Percentiles rank a stretch among this genome's conserved stretches.
These are phyloP conservation scores for Penicillium sp. DNA, from an alignment of 2,329 filamentous ascomycete species.

Conservation along the genomic window DNA sequence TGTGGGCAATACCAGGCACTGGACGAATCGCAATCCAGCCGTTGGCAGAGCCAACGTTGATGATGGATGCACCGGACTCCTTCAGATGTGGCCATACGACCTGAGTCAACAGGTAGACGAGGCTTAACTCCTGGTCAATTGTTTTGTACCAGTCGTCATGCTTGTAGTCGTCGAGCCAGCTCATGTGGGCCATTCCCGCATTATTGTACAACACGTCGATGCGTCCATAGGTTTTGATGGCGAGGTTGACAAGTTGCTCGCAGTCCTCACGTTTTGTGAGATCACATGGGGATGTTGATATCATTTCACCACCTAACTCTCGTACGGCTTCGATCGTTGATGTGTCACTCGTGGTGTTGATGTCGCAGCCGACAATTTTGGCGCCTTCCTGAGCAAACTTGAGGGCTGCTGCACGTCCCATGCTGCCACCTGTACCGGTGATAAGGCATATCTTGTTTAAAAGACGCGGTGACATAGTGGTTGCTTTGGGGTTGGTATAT, in stretches of 20 bases:
- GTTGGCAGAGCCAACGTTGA: conserved; percentile 1
- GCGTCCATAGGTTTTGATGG: background rate
- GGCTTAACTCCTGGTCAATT: background rate
- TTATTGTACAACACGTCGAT: conserved; percentile 2
- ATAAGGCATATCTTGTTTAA: conserved; percentile 3
- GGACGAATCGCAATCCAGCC: background rate
- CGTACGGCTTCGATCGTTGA: background rate
- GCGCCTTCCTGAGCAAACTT: conserved; percentile 3
- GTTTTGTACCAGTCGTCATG: conserved; percentile 4
- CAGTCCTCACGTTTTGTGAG: background rate
- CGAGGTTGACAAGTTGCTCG: background rate
- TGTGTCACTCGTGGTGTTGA: background rate
- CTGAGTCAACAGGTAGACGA: background rate
- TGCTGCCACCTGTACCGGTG: background rate
- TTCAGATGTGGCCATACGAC: conserved; percentile 1
- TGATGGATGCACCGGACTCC: background rate
- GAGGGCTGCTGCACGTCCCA: conserved; percentile 6
- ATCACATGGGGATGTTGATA: background rate
- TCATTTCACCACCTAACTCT: background rate
- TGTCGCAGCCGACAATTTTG: background rate
- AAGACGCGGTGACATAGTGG: background rate
- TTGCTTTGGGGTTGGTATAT: background rate
- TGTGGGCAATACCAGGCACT: background rate
- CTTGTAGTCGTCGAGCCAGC: background rate
- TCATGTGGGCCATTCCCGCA: background rate